A percentile compares a stretch with the other conserved stretches of the same genome.
Evolutionary conservation across 2,329 filamentous ascomycete genomes (phyloP).

Genomic region (Ilyonectria robusta): DNA sequence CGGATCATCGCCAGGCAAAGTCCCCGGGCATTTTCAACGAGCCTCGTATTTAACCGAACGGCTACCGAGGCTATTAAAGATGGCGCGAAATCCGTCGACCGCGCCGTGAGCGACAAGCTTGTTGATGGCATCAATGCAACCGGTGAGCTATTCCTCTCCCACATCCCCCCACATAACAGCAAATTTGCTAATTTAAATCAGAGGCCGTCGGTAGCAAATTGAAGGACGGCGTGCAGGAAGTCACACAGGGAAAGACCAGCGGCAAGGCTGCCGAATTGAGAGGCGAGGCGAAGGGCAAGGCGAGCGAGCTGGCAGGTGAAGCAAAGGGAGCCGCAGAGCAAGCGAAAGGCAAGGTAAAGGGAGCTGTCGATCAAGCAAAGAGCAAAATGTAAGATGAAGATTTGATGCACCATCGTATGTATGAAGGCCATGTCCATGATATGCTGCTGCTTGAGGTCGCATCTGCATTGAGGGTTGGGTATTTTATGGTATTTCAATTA

Average conservation of each 20-base stretch:
- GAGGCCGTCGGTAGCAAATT: slow-evolving; percentile 61
- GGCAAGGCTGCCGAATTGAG: slow-evolving; percentile 54
- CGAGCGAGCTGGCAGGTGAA: slow-evolving; percentile 58
- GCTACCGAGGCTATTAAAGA: slow-evolving; percentile 71
- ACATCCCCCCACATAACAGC: background rate
- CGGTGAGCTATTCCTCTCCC: slow-evolving; percentile 59
- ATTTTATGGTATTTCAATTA: too few relatives aligned
- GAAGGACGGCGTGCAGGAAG: slow-evolving; percentile 60
- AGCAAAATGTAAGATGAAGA: slow-evolving; percentile 44
- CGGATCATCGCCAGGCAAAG: slow-evolving; percentile 56
- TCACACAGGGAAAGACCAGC: slow-evolving; percentile 48
- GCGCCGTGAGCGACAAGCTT: slow-evolving; percentile 72
- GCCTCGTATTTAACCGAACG: slow-evolving; percentile 61
- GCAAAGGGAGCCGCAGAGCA: slow-evolving; percentile 61
- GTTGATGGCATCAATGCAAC: slow-evolving; percentile 73
- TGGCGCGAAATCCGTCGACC: slow-evolving; percentile 71
- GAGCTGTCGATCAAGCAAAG: slow-evolving; percentile 58
- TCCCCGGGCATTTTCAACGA: slow-evolving; percentile 67
- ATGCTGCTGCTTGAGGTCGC: too few relatives aligned
- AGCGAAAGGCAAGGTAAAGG: slow-evolving; percentile 58
- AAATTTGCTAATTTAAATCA: slow-evolving; percentile 41
- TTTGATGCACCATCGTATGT: too few relatives aligned
- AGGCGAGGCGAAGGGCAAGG: slow-evolving; percentile 56
- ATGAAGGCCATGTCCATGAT: too few relatives aligned
- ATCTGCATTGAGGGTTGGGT: too few relatives aligned